Evolutionary conservation across 179 eudicot genomes (phyloP).

Genomic region (Amaranthus tricolor): DNA sequence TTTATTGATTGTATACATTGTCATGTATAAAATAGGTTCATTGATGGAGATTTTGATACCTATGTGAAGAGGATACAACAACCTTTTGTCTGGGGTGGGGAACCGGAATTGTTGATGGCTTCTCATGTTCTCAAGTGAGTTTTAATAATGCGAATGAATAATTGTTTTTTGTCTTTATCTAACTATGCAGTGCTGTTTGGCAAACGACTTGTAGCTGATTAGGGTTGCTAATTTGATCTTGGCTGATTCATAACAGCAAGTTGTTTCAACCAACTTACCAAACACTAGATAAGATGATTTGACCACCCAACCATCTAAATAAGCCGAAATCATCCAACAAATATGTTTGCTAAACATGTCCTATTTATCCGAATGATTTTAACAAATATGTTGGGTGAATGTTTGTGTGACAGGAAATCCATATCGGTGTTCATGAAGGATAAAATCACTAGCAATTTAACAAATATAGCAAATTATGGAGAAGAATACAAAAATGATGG

Average conservation of each 20-base stretch:
- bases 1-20: neutral
- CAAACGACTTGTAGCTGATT: too few species aligned
- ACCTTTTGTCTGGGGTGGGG: slow-evolving; percentile 82
- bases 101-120: slow-evolving; percentile 73
- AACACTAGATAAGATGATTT: too few species aligned
- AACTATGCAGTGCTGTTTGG: too few species aligned
- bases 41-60: slow-evolving; percentile 69
- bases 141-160: neutral
- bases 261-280: too few species aligned
- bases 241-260: too few species aligned
- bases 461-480: slow-evolving; percentile 62
- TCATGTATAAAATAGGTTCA: slow-evolving; percentile 39
- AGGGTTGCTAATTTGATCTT: too few species aligned
- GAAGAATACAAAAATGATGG: slow-evolving; percentile 53
- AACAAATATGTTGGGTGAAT: too few species aligned
- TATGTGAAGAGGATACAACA: slow-evolving; percentile 59
- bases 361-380: too few species aligned
- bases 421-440: slow-evolving; percentile 60
- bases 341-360: too few species aligned
- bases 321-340: too few species aligned
- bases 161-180: too few species aligned
- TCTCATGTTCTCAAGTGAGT: slow-evolving; percentile 74
- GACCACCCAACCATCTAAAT: too few species aligned
- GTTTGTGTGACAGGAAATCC: slow-evolving; percentile 45
- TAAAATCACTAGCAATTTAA: slow-evolving; percentile 39